Base-by-base conservation (phyloP, 2,329 filamentous ascomycete species). In the Ascosphaera aggregata region DNA sequence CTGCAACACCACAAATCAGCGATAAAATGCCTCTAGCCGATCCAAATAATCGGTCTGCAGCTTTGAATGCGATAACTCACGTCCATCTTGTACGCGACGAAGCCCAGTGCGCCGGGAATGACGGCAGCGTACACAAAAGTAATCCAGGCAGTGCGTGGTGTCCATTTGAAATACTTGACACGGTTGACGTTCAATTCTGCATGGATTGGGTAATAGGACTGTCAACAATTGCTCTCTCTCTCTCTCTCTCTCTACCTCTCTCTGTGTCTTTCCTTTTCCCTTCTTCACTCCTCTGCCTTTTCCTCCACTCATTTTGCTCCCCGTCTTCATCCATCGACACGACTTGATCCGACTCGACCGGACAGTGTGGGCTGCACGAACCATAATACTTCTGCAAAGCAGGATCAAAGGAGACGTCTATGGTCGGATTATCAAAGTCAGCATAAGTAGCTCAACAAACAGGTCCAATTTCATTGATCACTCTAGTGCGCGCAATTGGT, bases 131-230 rank as follows among this genome's bases (percentile, higher is more conserved):
- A 94, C 46, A 76, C 65, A 54, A 94, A 72, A 3, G 76, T 75
- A 51, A 94, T 59, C 62, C 71, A 73, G 20, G 81, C 82, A 36
- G 82, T 92, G 52, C 79, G 69, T 39, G 73, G 70, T 27, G 79
- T 95, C 81, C 82, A 95, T 59, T 82, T 72, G 71, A 95, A 98
- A 71, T 81, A 93, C 63, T 82, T 82, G 71, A 85, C 77, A 47
- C 89, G 78, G 65, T 80, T 82, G 52, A 70, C 65, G 52, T 69
- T 72, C 73, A 94, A 80, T 57, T 78, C 85, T 93, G 51, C 19
- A 18, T 9, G 34, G 18, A 36, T 9, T 9, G 3, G 20, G 13
- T 18, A 32, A 17, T 20, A 18, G 16, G 37, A 34, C 3, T 35
- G 32, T 40, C 11, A 30, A 16, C 5, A 20, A 27, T n/a, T 41